A percentile compares a stretch with the other conserved stretches of the same genome.
phyloP scores from a whole-genome alignment of 2,329 filamentous ascomycete genomes.

The Monilinia laxa region DNA sequence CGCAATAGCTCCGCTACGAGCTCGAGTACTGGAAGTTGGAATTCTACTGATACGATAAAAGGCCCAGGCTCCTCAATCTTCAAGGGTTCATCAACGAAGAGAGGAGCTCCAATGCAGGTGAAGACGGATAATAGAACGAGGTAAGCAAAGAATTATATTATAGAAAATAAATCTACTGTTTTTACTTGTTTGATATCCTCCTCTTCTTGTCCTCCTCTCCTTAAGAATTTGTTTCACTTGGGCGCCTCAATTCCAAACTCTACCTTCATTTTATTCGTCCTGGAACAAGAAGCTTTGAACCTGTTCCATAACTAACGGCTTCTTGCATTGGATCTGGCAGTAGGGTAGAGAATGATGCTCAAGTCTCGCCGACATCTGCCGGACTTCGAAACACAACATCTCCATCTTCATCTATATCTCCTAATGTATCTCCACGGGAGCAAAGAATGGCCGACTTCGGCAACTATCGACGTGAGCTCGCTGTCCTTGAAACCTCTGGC shows the following conservation, averaged over 20 bases:
- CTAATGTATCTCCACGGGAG: constrained; percentile 41
- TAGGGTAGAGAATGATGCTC: constrained; percentile 39
- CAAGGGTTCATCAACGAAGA: constrained; percentile 34
- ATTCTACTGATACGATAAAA: constrained; percentile 63
- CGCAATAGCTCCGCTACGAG: constrained; percentile 64
- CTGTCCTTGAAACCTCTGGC: constrained; percentile 63
- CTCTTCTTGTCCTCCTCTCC: constrained; percentile 17
- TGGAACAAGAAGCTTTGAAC: constrained; percentile 31
- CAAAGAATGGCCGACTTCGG: constrained; percentile 53
- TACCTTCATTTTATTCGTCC: constrained; percentile 4
- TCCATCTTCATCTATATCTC: constrained; percentile 34
- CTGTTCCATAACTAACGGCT: constrained; percentile 41
- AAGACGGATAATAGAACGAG: constrained; percentile 55
- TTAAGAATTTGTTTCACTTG: constrained; percentile 10
- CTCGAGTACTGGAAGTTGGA: constrained; percentile 65
- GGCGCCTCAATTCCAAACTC: background rate
- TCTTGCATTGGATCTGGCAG: constrained; percentile 37
- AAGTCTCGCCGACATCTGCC: constrained; percentile 39
- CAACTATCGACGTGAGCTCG: constrained; percentile 71
- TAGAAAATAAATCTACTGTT: constrained; percentile 1
- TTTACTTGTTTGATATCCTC: constrained; percentile 32
- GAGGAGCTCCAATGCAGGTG: constrained; percentile 48
- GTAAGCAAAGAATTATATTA: constrained; percentile 31
- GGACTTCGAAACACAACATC: constrained; percentile 34
- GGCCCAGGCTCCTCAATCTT: constrained; percentile 39